Conservation (phyloP, 1,139 yeast species). For the Saccharomyces hybrid region DNA sequence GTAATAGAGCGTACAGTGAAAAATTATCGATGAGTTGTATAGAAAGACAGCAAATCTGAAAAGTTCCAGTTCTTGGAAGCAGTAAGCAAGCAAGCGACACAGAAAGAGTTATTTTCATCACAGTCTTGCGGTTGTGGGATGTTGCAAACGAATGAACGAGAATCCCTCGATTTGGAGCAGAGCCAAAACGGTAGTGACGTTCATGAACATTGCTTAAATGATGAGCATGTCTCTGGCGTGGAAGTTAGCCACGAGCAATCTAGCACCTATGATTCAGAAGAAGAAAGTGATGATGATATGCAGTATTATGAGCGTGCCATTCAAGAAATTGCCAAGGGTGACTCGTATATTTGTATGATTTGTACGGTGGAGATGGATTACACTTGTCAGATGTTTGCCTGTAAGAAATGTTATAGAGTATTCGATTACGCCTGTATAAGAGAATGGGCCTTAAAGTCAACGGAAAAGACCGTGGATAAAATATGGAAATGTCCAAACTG, state of each 20-base stretch:
- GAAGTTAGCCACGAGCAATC: constrained; percentile 3
- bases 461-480: constrained; percentile 47
- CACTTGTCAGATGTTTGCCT: constrained; percentile 65
- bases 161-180: not conserved
- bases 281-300: constrained; percentile 14
- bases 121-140: not conserved
- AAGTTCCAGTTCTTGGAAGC: not conserved
- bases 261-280: constrained; percentile 2
- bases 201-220: not conserved
- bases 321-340: constrained; percentile 44
- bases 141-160: not conserved
- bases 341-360: constrained; percentile 68
- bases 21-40: not conserved
- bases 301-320: constrained; percentile 28
- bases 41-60: not conserved
- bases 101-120: not conserved
- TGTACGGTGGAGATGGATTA: constrained; percentile 76
- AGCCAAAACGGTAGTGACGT: not conserved
- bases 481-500: constrained; percentile 91
- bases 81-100: not conserved
- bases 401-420: constrained; percentile 63
- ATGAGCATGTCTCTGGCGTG: not conserved
- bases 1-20: not conserved
- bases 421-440: constrained; percentile 74
- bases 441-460: constrained; percentile 76